Conservation (phyloP, 192 early-diverging fungal species). For the Geranomyces michiganensis region DNA sequence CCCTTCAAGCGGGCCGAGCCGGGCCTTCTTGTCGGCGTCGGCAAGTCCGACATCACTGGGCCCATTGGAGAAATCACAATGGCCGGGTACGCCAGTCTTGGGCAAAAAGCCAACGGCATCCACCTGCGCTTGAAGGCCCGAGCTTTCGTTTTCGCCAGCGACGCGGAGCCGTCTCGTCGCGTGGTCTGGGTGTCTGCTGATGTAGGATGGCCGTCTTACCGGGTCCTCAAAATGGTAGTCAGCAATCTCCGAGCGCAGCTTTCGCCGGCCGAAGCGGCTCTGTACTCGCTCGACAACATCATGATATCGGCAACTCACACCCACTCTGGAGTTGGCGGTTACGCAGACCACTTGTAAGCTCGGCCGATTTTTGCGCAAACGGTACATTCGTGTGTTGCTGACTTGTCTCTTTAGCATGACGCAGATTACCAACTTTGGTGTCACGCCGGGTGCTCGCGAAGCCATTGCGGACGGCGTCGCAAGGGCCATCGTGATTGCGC, state of each 20-base stretch:
- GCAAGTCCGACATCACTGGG: conserved; percentile 41
- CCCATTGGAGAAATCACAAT: conserved; percentile 54
- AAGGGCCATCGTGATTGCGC: conserved; percentile 42
- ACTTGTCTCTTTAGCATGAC: background rate
- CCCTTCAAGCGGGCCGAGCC: too few relatives aligned
- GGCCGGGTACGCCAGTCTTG: conserved; percentile 46
- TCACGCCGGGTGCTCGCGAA: conserved; percentile 38
- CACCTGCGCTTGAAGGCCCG: conserved; percentile 41
- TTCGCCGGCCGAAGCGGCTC: conserved; percentile 20
- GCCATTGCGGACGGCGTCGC: conserved; percentile 42
- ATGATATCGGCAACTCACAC: conserved; percentile 57
- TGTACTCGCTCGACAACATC: conserved; percentile 47
- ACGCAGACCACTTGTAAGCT: conserved; percentile 45
- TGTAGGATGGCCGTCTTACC: conserved; percentile 30
- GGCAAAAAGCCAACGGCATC: conserved; percentile 46
- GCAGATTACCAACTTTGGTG: conserved; percentile 25
- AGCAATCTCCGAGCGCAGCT: conserved; percentile 16
- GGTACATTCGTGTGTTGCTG: background rate
- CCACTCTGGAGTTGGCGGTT: conserved; percentile 49
- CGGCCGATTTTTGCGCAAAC: background rate
- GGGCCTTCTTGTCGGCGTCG: conserved; percentile 32
- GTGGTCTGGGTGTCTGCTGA: conserved; percentile 48
- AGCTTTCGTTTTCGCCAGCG: conserved; percentile 45
- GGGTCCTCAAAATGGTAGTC: conserved; percentile 19
- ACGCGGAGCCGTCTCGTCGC: conserved; percentile 21